Base-by-base conservation (phyloP, 2,329 filamentous ascomycete genomes). In the Colletotrichum aenigma region DNA sequence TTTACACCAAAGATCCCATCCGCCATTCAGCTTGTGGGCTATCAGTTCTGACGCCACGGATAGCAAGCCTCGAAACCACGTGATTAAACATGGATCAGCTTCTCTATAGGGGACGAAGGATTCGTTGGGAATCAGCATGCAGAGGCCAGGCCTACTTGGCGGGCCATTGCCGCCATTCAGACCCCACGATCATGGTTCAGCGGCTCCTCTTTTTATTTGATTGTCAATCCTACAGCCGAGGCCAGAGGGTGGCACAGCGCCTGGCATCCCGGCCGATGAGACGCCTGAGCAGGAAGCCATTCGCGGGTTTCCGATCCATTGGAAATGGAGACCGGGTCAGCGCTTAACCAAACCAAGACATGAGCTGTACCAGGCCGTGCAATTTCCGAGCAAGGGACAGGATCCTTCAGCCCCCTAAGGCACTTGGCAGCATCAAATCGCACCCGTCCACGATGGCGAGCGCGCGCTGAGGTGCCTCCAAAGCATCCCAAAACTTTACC, bases 281-380 rank as follows among this genome's bases (percentile, higher is more conserved):
- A 34, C 55, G 18, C 15, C 30, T n/a, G 18, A 21, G 36, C 28
- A 26, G 52, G 69, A 72, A 58, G 43, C 58, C 32, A 75, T 73
- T 73, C 56, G 73, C 58, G 56, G 64, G 73, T 15, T 48, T 24
- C 9, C 48, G 58, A 26, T 65, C 56, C 64, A 73, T 58, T 55
- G 24, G 30, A 58, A 26, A 72, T 60, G 64, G 58, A 66, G 21
- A 52, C 43, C 55, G 36, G 7, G 43, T 73, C 69, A 60, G 73
- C 73, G 73, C 73, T 75, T 75, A 64, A n/a, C 68, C 73, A 15
- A 34, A 58, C n/a, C 16, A 9, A 68, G 73, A 15, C 64, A 65
- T 52, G 32, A 60, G n/a, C 32, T 18, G 34, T 34, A 28, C 32
- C 28, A 34, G 30, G 21, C 34, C 36, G 15, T 38, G 52, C 69